Evolutionary conservation across 1,284 basidiomycete species (phyloP), one percentile per base, ranked within the genome.

Genomic region (Malassezia dermatis): DNA sequence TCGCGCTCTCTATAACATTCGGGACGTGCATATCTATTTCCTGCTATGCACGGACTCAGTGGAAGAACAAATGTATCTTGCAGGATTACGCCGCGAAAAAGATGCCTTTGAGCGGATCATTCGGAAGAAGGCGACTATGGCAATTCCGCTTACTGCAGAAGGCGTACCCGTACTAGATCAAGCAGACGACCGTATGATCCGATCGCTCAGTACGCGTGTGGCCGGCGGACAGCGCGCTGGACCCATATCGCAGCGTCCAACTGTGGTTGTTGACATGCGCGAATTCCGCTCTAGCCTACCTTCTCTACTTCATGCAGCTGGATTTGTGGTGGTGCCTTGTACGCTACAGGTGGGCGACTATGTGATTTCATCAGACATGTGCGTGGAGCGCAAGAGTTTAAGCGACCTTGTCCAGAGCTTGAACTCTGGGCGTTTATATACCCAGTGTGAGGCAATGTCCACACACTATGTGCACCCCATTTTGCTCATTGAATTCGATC

Each of bases 401-500:
- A 80, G 88, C 0, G 93, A 99, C 78, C 75, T 99, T 59, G 82
- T 93, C 19, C 83, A 85, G 27, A 90, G 88, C 79, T 90, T 98
- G 73, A 89, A 85, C 56, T 93, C 85, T 63, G 93, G 93, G 13
- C 81, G 93, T 59, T 75, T 98, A n/a, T 95, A 94, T 73, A 88
- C 89, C 0, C 93, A 99, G 71, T 96, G 93, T 77, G 93, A 98
- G 76, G 76, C 89, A 17, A 96, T 98, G 93, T 89, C 86, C 0
- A 85, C 86, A 5, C 86, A 96, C 73, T 98, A 96, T 77, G 91
- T 90, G 76, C 84, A 86, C 40, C 90, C 91, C 0, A 82, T 98
- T 51, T 78, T 98, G 13, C 80, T 98, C n/a, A 95, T 98, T 67
- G 93, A 99, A 71, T 99, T 98, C 64, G 93, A 96, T 67, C 89